Evolutionary conservation across 2,329 filamentous ascomycete genomes (phyloP), one percentile per base, ranked within the genome.

Genomic region (Phoma sp.): DNA sequence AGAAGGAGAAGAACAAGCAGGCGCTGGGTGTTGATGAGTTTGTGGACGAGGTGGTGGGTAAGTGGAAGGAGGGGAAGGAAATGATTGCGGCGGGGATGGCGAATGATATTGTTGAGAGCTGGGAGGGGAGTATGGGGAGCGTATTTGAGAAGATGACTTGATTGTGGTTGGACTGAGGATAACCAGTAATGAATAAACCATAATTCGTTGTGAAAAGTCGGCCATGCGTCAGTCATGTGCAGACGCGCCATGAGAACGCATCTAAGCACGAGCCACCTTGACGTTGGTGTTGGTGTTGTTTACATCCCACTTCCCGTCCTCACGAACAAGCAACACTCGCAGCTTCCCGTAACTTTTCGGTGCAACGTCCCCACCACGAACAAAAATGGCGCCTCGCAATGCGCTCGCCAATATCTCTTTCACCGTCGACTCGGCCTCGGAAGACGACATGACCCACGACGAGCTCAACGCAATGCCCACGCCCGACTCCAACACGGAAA

Each of bases 1-100:
- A 85, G 71, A 86, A 85, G 72, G 71, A 79, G 6, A 80, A 83
- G n/a, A 83, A 82, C 33, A 60, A 72, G n/a, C 81, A 80, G 29
- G 62, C 72, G 9, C 60, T 87, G 67, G 77, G 70, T 0, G 68
- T 85, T 4, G 79, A 82, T 0, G 83, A 86, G 68, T 86, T 85
- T 57, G 81, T 84, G 72, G 70, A 77, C 5, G 78, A 81, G 46
- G 71, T 84, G 1, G 59, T 70, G 1, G 63, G 64, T 40, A 80
- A 78, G 57, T 75, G 81, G 71, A 78, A 81, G 65, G 69, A 67
- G 1, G 82, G 80, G 0, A 74, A 79, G 7, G 81, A 83, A 46
- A 79, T 77, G 2, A 81, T 85, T 55, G 71, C 72, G 6, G 80
- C 82, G 0, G 82, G 83, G 0, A 72, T 73, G 63, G 76, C 72